phyloP scores from a whole-genome alignment of 805 yeast species.

The Kregervanrija pseudodelftensis region DNA sequence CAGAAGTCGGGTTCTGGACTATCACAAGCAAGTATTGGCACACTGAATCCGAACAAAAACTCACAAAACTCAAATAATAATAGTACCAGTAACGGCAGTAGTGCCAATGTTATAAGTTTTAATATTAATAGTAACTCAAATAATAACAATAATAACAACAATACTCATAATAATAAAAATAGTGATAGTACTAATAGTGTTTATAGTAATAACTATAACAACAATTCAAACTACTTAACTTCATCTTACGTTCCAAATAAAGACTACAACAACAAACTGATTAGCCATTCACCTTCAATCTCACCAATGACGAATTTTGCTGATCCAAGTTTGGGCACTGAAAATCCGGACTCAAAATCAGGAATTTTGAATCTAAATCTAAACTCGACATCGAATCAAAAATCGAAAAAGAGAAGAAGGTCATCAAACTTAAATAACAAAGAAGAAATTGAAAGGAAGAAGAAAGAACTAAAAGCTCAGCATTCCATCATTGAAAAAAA shows the following conservation, averaged over 20 bases:
- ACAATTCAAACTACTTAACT: constrained; percentile 24
- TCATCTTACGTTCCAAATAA: constrained; percentile 24
- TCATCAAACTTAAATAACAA: constrained; percentile 19
- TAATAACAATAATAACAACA: too few species aligned
- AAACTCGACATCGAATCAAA: constrained; percentile 1
- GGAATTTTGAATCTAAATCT: not conserved
- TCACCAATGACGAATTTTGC: constrained; percentile 24
- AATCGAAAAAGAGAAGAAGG: constrained; percentile 20
- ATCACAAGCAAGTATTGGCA: not conserved
- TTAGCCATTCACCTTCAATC: constrained; percentile 26
- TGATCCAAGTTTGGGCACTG: not conserved
- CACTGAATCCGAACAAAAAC: constrained; percentile 6
- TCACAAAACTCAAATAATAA: constrained; percentile 1
- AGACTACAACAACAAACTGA: constrained; percentile 18
- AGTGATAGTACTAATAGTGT: too few species aligned
- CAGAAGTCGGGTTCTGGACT: constrained; percentile 15
- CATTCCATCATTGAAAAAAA: constrained; percentile 79
- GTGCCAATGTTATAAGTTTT: too few species aligned
- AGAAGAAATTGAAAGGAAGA: constrained; percentile 33
- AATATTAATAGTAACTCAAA: too few species aligned
- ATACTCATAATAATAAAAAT: too few species aligned
- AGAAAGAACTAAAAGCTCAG: constrained; percentile 44
- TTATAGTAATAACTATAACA: not conserved
- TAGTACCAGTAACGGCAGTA: too few species aligned
- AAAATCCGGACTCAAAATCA: constrained; percentile 1